Evolutionary conservation across 345 rosid species (phyloP).

Genomic region (Salix purpurea): DNA sequence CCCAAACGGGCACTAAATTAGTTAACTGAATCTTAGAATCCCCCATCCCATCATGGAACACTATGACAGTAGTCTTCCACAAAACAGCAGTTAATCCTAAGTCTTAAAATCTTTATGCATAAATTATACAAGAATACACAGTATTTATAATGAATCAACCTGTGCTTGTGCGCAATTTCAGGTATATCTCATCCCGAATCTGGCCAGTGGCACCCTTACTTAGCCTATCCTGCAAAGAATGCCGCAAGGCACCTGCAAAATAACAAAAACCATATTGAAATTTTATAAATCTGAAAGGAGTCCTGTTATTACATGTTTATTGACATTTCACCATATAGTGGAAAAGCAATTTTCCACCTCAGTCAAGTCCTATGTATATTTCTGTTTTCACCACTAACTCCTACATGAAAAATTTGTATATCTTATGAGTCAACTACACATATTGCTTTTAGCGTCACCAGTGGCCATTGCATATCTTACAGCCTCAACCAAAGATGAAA

Average conservation of each 20-base stretch:
- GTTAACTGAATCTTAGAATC: not conserved
- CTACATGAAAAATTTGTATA: not conserved
- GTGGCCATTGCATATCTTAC: not conserved
- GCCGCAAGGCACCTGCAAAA: constrained; percentile 71
- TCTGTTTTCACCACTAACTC: not conserved
- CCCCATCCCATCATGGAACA: not conserved
- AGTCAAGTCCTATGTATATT: not conserved
- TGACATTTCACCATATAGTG: not conserved
- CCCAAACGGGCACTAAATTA: not conserved
- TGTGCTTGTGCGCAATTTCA: constrained; percentile 87
- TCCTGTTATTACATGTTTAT: not conserved
- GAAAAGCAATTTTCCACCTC: not conserved
- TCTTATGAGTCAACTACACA: not conserved
- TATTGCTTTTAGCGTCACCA: not conserved
- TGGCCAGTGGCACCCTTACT: constrained; percentile 77
- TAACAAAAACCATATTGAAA: not conserved
- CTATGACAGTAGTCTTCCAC: not conserved
- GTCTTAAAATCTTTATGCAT: not conserved
- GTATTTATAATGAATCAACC: constrained; percentile 33
- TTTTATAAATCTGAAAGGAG: not conserved
- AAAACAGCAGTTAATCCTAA: not conserved
- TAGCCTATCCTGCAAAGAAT: constrained; percentile 80
- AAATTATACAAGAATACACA: not conserved
- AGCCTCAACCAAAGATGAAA: not conserved
- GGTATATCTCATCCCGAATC: constrained; percentile 78